Evolutionary conservation across 1,284 basidiomycete species (phyloP).

Genomic region (Apiotrichum siamense): DNA sequence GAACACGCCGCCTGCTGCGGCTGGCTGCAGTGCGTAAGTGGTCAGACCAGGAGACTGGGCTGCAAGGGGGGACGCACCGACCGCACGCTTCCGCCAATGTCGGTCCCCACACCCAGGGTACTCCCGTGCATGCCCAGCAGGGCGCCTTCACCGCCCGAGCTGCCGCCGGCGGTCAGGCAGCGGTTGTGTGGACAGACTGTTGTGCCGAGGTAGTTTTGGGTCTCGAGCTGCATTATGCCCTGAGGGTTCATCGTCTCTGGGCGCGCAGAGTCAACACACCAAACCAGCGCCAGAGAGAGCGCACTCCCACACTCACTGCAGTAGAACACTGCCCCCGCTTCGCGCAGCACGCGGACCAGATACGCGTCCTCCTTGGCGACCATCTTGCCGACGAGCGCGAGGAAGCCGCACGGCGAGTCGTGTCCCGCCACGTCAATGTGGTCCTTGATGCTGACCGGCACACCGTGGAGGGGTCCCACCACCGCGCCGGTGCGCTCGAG

Average conservation of each 20-base stretch:
- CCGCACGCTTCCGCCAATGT: slow-evolving; percentile 45
- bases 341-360: slow-evolving; percentile 18
- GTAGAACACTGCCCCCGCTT: slow-evolving; percentile 25
- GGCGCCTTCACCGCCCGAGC: slow-evolving; percentile 48
- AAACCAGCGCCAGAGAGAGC: not conserved
- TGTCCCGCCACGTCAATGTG: slow-evolving; percentile 46
- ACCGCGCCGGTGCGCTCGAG: slow-evolving; percentile 50
- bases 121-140: slow-evolving; percentile 40
- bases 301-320: slow-evolving; percentile 2
- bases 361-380: slow-evolving; percentile 9
- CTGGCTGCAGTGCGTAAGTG: slow-evolving; percentile 9
- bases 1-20: slow-evolving; percentile 36
- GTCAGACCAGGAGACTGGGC: not conserved
- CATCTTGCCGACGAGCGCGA: slow-evolving; percentile 15
- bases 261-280: too few relatives aligned
- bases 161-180: slow-evolving; percentile 43
- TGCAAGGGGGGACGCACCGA: not conserved
- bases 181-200: slow-evolving; percentile 46
- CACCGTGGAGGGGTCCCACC: slow-evolving; percentile 59
- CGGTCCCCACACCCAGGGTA: slow-evolving; percentile 38
- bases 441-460: slow-evolving; percentile 58
- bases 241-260: slow-evolving; percentile 20
- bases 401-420: slow-evolving; percentile 21
- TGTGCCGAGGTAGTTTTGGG: slow-evolving; percentile 30
- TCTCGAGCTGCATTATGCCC: slow-evolving; percentile 31